These are phyloP conservation scores for Syzygium malaccense DNA, from an alignment of 441 rosid species.

Conservation along the genomic window DNA sequence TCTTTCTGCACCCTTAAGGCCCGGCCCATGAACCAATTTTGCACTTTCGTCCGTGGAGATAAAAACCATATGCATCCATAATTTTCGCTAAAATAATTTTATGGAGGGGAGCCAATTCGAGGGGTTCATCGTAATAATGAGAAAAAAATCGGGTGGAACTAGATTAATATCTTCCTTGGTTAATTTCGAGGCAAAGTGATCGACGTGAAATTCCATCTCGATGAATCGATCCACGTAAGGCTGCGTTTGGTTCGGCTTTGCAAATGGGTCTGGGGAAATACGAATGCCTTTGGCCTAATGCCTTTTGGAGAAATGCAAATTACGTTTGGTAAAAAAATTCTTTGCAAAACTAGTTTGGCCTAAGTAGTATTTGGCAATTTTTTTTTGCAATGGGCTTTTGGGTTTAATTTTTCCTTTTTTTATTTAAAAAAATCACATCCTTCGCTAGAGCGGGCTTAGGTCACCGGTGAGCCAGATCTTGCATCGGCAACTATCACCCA, in stretches of 20 bases:
- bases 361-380: too few relatives aligned
- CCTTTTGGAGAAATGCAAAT: too few relatives aligned
- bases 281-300: too few relatives aligned
- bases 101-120: not conserved
- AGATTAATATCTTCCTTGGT: not conserved
- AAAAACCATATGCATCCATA: not conserved
- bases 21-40: not conserved
- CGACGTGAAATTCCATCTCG: not conserved
- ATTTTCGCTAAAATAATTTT: not conserved
- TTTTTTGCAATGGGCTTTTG: too few relatives aligned
- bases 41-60: not conserved
- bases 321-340: too few relatives aligned
- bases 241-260: too few relatives aligned
- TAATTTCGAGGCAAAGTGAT: not conserved
- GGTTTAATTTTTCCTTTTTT: too few relatives aligned
- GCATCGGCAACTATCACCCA: rapidly evolving
- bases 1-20: not conserved
- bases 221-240: not conserved
- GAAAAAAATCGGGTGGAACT: not conserved
- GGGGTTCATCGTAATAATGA: not conserved
- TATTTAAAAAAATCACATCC: too few relatives aligned
- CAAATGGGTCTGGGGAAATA: too few relatives aligned
- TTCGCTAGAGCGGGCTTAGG: too few relatives aligned
- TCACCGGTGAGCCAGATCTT: too few relatives aligned
- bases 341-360: too few relatives aligned